Evolutionary conservation across 805 yeast genomes (phyloP), one percentile per base, ranked within the genome.

Genomic region (Cephaloascus albidus): DNA sequence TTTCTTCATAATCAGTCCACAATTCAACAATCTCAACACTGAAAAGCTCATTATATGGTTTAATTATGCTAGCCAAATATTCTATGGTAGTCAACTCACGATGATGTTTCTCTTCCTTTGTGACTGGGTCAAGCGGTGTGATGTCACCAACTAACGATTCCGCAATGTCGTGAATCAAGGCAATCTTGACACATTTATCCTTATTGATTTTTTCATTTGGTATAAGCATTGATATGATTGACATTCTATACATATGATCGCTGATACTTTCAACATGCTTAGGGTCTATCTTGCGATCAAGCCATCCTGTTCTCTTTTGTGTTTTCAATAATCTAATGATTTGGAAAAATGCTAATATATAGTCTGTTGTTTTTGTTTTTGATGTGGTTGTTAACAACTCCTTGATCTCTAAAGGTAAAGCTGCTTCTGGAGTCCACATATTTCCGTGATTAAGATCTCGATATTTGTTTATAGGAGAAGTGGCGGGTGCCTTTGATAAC

Each of bases 161-260:
- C 10, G 97, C 96, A 51, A 90, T 84, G 58, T 90, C 98, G 65
- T 90, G 98, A 26, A 88, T 79, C 33, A 88, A 65, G 1, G 96
- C 88, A 39, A 90, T 88, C 60, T 84, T 82, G 37, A 80, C 82
- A 65, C 96, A 87, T 49, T 76, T 76, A 43, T 74, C 70, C 19
- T 74, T 65, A 58, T 85, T 78, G 26, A 84, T 66, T 2, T 65
- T 59, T n/a, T 60, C 58, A 38, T 70, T 49, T 16, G 76, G 74
- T 34, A 86, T 70, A 18, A 87, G 58, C 82, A 88, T 76, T 18
- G 90, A 69, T 34, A 87, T 76, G 17, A 89, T 65, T 4, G 87
- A 78, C 96, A 90, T 89, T 41, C 98, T 70, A 56, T 90, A 89
- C 96, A 89, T 89, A 58, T 90, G 97, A 60, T 89, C 97, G n/a